Base-by-base conservation (phyloP, 2,329 filamentous ascomycete species). In the Pseudocercospora vitis region DNA sequence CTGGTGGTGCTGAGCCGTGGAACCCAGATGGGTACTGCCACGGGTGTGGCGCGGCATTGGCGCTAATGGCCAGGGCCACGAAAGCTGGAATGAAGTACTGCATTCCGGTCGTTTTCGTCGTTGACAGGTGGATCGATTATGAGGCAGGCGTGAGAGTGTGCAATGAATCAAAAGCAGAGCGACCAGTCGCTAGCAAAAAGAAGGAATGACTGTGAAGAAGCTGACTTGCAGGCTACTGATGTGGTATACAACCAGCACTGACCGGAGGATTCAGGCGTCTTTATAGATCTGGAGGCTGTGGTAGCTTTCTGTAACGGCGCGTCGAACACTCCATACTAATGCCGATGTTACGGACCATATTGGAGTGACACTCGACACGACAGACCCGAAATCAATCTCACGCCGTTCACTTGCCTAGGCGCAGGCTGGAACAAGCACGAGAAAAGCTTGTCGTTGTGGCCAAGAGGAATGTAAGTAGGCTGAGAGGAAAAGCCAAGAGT, bases 31-130 rank as follows among this genome's bases (percentile, higher is more conserved):
- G 40, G 29, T 40, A 52, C 44, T 52, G 28, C 52, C 52, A 56
- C 35, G 52, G 39, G 23, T 53, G 47, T 23, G 58, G 58, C 29
- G 49, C 48, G 31, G 58, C 58, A 11, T 55, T 49, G 39, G 45
- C 51, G 9, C 53, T 47, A 24, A 61, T 49, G 29, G 53, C 56
- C 21, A 61, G 28, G 39, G 58, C 53, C 50, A 55, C 29, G 19
- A 51, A 37, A 35, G 58, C 52, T 35, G 51, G 53, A 16, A 58
- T 33, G 21, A 55, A 45, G 49, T 55, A 53, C 47, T 57, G 56
- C 58, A 59, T 61, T 21, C 39, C 56, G 23, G 8, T 19, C 21
- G 23, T 31, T 19, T 7, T 51, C 21, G 24, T 57, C 29, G 21
- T 45, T 16, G 45, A 26, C 18, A 12, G 31, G 35, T 28, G 21